Evolutionary conservation across 108 stramenopile genomes (phyloP), one percentile per base, ranked within the genome.

Genomic region (Mayamaea pseudoterrestris): DNA sequence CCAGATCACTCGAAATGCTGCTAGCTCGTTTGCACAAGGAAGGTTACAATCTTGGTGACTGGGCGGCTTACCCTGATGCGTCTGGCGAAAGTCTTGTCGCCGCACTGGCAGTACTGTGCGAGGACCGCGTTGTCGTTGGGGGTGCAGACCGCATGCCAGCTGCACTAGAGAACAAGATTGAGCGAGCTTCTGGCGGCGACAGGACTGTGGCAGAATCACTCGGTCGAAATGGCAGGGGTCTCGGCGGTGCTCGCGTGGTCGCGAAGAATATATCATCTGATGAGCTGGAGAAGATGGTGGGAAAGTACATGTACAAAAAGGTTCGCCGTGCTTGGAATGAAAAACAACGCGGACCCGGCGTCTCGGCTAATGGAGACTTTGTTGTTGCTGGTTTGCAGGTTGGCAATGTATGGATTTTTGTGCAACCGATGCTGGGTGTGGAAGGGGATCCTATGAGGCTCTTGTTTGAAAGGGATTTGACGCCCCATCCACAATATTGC

Each of bases 381-480:
- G 79, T 80, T n/a, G 77, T 86, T 4, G 58, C 59, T 22, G 89
- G 89, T 2, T 44, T 90, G 12, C 77, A 86, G 61, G 41, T 90
- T 31, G 89, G 89, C 13, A 90, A 90, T 55, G 57, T 90, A 7
- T 90, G 51, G 44, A 59, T 90, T 26, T 71, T 71, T 21, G 82
- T 90, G 22, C 89, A 90, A 46, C 89, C 89, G 26, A 59, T 86
- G 40, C 55, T 90, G 2, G 89, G 89, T 5, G 60, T 90, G 1
- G 89, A 90, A 58, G 89, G 89, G 6, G 89, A 90, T 71, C 89
- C 89, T 0, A 90, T 90, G 89, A 48, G 89, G 16, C 53, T 90
- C 0, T 50, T 90, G 12, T 90, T 90, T 53, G 71, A 86, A 61
- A 55, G 89, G 21, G 81, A 90, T 45, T 48, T 90, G 34, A 90